Evolutionary conservation across 768 basidiomycete species (phyloP).

Genomic region (Agaricus sinodeliciosus): DNA sequence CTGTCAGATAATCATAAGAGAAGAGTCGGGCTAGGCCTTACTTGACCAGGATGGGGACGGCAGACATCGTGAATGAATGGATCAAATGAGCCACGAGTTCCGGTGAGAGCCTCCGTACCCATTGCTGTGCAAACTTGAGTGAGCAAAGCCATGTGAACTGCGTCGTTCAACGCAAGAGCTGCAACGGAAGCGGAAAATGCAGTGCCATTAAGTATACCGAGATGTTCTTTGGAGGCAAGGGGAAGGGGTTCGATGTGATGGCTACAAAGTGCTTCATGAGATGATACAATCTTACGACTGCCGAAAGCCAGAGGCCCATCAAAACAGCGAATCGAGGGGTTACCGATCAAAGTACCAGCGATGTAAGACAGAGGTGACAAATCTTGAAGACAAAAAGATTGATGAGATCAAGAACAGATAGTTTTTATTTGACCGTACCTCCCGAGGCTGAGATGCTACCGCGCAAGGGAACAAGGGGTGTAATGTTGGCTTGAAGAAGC

Average conservation of each 20-base stretch:
- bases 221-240: conserved; percentile 70
- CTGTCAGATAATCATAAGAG: not conserved
- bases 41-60: conserved; percentile 82
- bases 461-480: conserved; percentile 74
- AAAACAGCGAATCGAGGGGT: conserved; percentile 72
- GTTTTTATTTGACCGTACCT: conserved; percentile 33
- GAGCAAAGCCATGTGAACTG: conserved; percentile 58
- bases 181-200: conserved; percentile 81
- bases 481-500: conserved; percentile 66
- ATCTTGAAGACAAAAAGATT: conserved; percentile 32
- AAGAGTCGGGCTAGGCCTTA: conserved; percentile 5
- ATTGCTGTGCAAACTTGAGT: conserved; percentile 75
- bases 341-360: conserved; percentile 74
- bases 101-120: conserved; percentile 77
- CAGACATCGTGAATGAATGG: conserved; percentile 72
- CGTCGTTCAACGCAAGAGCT: conserved; percentile 65
- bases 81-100: conserved; percentile 64
- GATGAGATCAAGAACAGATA: conserved; percentile 8
- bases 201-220: conserved; percentile 80
- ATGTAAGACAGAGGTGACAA: conserved; percentile 79
- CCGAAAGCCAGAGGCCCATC: conserved; percentile 43
- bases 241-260: conserved; percentile 60
- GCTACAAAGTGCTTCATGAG: conserved; percentile 47
- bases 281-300: conserved; percentile 45
- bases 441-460: conserved; percentile 83